Conservation (phyloP, 2,329 filamentous ascomycete genomes). For the Hypoxylon sp. region DNA sequence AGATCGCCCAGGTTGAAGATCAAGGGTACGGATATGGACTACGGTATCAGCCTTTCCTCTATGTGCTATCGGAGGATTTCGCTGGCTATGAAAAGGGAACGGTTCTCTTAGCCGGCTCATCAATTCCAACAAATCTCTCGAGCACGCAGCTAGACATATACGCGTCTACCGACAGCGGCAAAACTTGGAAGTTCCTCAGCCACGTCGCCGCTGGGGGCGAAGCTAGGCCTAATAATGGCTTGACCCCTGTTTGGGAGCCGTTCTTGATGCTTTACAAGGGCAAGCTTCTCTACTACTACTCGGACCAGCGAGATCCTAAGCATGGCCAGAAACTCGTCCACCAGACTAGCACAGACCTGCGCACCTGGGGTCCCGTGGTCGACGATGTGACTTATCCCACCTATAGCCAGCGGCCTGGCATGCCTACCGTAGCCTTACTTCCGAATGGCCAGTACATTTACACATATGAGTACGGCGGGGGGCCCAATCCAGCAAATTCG, state of each 20-base stretch:
- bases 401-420: slow-evolving; percentile 54
- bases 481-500: slow-evolving; percentile 41
- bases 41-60: slow-evolving; percentile 78
- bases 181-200: slow-evolving; percentile 77
- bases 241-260: slow-evolving; percentile 81
- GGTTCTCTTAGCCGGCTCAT: slow-evolving; percentile 73
- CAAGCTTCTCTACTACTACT: slow-evolving; percentile 77
- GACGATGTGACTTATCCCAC: slow-evolving; percentile 72
- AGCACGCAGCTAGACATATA: slow-evolving; percentile 79
- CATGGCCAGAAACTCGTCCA: slow-evolving; percentile 80
- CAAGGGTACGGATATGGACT: slow-evolving; percentile 75
- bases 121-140: slow-evolving; percentile 72
- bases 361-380: slow-evolving; percentile 71
- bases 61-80: slow-evolving; percentile 71
- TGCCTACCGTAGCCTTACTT: slow-evolving; percentile 68
- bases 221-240: slow-evolving; percentile 73
- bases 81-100: slow-evolving; percentile 74
- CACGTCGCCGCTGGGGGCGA: slow-evolving; percentile 75
- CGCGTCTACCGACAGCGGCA: slow-evolving; percentile 72
- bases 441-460: slow-evolving; percentile 74
- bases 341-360: slow-evolving; percentile 72
- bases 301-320: slow-evolving; percentile 74
- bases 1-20: slow-evolving; percentile 75
- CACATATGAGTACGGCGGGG: slow-evolving; percentile 57
- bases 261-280: slow-evolving; percentile 73